Evolutionary conservation across 2,329 filamentous ascomycete genomes (phyloP).

Genomic region (Colletotrichum aenigma): DNA sequence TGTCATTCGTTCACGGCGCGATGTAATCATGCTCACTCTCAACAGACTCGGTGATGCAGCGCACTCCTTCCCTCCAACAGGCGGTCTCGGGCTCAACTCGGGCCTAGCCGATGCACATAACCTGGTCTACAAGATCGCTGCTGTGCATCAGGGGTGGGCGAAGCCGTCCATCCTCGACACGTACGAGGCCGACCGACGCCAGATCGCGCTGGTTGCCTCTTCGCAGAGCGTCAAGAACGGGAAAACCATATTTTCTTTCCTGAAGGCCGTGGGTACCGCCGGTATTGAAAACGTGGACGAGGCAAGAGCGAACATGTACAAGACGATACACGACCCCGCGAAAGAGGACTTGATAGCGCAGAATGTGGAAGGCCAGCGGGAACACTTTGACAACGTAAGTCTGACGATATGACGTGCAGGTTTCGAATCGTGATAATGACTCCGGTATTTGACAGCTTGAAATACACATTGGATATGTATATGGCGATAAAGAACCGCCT

Average conservation of each 20-base stretch:
- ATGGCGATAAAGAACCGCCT: constrained; percentile 36
- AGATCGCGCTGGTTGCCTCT: constrained; percentile 42
- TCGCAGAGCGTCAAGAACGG: constrained; percentile 49
- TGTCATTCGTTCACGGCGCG: background rate
- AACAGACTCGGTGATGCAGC: constrained; percentile 33
- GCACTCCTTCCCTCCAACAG: constrained; percentile 36
- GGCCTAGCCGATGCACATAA: constrained; percentile 35
- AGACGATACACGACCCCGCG: constrained; percentile 30
- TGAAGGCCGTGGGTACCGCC: constrained; percentile 41
- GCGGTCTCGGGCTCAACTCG: constrained; percentile 35
- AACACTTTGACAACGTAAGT: constrained; percentile 44
- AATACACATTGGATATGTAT: constrained; percentile 48
- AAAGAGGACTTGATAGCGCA: constrained; percentile 32
- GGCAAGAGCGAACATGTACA: constrained; percentile 31
- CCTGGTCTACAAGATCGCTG: constrained; percentile 39
- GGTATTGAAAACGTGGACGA: constrained; percentile 29
- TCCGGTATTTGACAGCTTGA: constrained; percentile 27
- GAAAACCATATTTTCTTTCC: constrained; percentile 42
- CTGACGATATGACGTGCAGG: fast-evolving
- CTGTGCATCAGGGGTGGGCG: constrained; percentile 35
- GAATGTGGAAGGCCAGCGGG: constrained; percentile 38
- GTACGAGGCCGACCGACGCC: constrained; percentile 40
- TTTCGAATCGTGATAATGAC: background rate
- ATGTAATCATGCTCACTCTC: background rate
- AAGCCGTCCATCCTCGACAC: constrained; percentile 33